Conservation (phyloP, 768 basidiomycete species). For the Pleurotus djamor region DNA sequence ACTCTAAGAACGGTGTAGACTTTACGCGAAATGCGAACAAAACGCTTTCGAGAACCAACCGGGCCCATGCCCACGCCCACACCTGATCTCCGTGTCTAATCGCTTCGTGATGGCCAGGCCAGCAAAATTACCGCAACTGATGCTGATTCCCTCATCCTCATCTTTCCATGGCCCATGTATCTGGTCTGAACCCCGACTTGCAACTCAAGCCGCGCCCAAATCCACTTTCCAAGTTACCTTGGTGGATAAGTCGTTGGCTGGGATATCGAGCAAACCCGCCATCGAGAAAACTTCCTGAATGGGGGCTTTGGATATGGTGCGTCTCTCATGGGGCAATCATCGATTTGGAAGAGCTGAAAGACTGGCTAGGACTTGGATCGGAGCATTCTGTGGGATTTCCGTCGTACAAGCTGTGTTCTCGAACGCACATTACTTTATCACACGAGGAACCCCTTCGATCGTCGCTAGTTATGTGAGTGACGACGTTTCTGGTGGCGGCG, state of each 20-base stretch:
- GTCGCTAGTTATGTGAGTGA: slow-evolving; percentile 44
- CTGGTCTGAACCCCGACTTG: neutral
- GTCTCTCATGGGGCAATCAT: neutral
- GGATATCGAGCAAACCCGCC: slow-evolving; percentile 35
- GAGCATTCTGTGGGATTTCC: slow-evolving; percentile 47
- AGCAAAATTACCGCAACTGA: neutral
- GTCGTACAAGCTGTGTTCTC: slow-evolving; percentile 48
- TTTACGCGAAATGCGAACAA: neutral
- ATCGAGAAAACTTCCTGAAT: slow-evolving; percentile 24
- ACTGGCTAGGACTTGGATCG: slow-evolving; percentile 41
- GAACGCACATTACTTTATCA: slow-evolving; percentile 44
- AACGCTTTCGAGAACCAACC: neutral
- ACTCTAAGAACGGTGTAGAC: too few species aligned
- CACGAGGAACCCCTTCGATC: slow-evolving; percentile 43
- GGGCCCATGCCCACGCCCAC: neutral
- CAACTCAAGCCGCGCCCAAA: neutral
- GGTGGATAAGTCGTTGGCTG: slow-evolving; percentile 38
- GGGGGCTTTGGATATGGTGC: slow-evolving; percentile 38
- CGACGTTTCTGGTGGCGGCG: neutral
- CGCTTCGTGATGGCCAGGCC: neutral
- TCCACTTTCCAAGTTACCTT: slow-evolving; percentile 19
- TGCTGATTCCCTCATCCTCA: neutral
- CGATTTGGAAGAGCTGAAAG: neutral
- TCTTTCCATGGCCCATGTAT: neutral
- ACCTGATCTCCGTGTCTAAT: slow-evolving; percentile 3